Base-by-base conservation (phyloP, 768 basidiomycete species). In the Infundibulicybe gibba region DNA sequence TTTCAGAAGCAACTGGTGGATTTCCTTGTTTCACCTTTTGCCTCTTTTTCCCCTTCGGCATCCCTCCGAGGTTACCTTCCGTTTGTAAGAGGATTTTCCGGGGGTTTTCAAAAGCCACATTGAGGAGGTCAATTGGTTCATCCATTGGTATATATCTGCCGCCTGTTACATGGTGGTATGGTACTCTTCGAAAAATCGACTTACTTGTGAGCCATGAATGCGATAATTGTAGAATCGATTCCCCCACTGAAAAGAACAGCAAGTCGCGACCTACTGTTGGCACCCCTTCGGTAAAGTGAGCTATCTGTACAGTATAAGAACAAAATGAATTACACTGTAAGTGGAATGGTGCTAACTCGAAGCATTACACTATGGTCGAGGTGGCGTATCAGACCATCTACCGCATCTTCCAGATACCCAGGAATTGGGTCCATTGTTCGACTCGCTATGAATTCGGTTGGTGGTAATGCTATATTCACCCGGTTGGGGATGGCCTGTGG, bases 51-150 rank as follows among this genome's bases (percentile, higher is more conserved):
- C 62, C 71, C 52, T 74, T 78, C 11, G 70, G 60, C n/a, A 71
- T 55, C 1, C 69, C 70, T 13, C 70, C 71, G 25, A 63, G 49
- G 50, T 80, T 79, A 11, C 76, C 74, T 41, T 73, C 71, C 16
- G 66, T 50, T 49, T 75, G 70, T 3, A 73, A 60, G 39, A 70
- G 70, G 12, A 87, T 66, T 57, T 88, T 87, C 5, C 91, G 79
- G n/a, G 93, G 93, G 58, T 97, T 97, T 61, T 97, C 93, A 54
- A 97, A 97, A 1, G 91, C 90, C 4, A 97, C 91, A 56, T 97
- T 97, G 6, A 97, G 70, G 1, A 97, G 69, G 59, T 97, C 94
- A 43, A 97, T 91, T 0, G 92, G 88, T 60, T 97, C 93, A 39
- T 80, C 72, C 14, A 67, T 42, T 9, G 89, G 83, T 31, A 93